Base-by-base conservation (phyloP, 169 alveolate species). In the Pseudocohnilembus persalinus region DNA sequence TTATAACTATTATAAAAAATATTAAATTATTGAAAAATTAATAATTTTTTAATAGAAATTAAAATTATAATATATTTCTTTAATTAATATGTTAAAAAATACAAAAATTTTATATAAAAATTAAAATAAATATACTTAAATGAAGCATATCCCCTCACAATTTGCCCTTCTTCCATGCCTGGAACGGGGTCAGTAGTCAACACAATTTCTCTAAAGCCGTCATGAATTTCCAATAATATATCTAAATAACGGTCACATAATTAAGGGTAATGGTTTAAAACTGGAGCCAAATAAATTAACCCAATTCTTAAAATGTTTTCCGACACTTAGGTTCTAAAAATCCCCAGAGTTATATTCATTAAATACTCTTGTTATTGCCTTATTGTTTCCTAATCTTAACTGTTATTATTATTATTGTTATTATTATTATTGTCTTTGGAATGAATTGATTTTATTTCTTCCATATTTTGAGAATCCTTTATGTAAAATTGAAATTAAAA, bases 251-350 rank as follows among this genome's bases (percentile, higher is more conserved):
- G 73, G 49, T 83, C 73, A 31, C 90, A 86, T 6, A 86, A 29
- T 73, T 49, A 74, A 1, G 90, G 85, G 35, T 86, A 86, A 63
- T 73, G 73, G 31, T 86, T 49, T 65, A 86, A 64, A 26, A 86
- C 90, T n/a, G 90, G 90, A 73, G 90, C 90, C 34, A 86, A 79
- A 76, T 86, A 86, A 27, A 86, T 86, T 24, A 86, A 74, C 27
- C 90, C 90, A 30, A 86, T 81, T 80, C 90, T 81, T 28, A 86
- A 76, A 31, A 86, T 83, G 64, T 86, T 86, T 30, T 79, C 75
- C 26, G 81, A 79, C 24, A 77, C 74, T 0, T 75, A 29, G 4
- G 74, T 74, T 35, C 72, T 78, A 64, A 86, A 86, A 1, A 86
- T 78, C 33, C 31, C 1, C 31, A 79, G 80, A 1, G 81, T 76